A percentile compares a stretch with the other conserved stretches of the same genome.
Evolutionary conservation across 495 filamentous ascomycete genomes (phyloP).

Genomic region (Penicillium malachiteum): DNA sequence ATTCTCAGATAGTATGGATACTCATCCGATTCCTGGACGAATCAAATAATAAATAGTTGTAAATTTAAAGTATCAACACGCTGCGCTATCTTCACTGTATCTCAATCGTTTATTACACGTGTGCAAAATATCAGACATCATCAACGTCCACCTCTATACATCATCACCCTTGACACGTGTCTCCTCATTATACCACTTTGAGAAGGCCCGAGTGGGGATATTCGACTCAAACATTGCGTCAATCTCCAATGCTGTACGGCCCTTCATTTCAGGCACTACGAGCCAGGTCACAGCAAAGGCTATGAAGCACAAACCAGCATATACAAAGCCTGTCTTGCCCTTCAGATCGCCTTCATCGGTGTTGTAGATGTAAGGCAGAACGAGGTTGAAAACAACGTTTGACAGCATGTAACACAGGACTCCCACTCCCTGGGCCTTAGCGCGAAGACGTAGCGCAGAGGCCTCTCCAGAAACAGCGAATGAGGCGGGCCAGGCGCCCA

Average conservation of each 20-base stretch:
- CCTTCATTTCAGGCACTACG: conserved; percentile 28
- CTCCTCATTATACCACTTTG: conserved; percentile 7
- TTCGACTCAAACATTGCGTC: conserved; percentile 25
- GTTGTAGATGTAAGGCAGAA: conserved; percentile 28
- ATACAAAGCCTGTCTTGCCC: conserved; percentile 27
- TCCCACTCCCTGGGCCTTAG: conserved; percentile 21
- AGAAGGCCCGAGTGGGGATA: conserved; percentile 8
- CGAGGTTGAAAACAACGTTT: conserved; percentile 17
- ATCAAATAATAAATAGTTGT: no score
- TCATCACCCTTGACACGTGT: not conserved
- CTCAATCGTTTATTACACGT: no score
- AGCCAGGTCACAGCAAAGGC: conserved; percentile 14
- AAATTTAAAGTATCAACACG: no score
- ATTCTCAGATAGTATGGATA: no score
- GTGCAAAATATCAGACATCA: no score
- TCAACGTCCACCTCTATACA: no score
- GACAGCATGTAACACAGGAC: conserved; percentile 19
- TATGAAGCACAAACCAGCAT: conserved; percentile 19
- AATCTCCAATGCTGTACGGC: conserved; percentile 19
- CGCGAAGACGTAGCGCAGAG: conserved; percentile 25
- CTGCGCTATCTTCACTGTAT: no score
- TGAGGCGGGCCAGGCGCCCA: conserved; percentile 33
- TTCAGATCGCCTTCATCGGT: conserved; percentile 22
- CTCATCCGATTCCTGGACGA: no score
- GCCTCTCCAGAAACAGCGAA: conserved; percentile 21